A percentile compares a stretch with the other conserved stretches of the same genome.
These are phyloP conservation scores for Alternaria ethzedia DNA, from an alignment of 2,329 filamentous ascomycete genomes.

Conservation along the genomic window DNA sequence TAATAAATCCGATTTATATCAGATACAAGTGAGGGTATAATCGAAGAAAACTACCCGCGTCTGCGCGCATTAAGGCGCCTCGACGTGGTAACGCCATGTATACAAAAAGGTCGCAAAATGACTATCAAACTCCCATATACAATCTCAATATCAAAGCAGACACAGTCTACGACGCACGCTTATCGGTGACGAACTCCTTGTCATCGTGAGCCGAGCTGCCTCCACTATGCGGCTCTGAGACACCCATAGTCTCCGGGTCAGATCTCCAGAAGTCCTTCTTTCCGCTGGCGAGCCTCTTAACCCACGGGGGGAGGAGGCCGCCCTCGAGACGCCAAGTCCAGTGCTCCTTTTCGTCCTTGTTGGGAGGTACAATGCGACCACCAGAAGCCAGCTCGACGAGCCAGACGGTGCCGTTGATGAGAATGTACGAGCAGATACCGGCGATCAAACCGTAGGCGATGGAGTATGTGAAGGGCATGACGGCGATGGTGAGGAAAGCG, in stretches of 20 bases:
- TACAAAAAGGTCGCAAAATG: not conserved
- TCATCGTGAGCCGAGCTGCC: conserved; percentile 31
- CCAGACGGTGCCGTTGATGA: conserved; percentile 76
- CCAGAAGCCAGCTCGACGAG: conserved; percentile 69
- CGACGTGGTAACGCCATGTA: not conserved
- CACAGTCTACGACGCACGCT: conserved; percentile 27
- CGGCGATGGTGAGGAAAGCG: conserved; percentile 80
- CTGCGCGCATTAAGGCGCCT: not conserved
- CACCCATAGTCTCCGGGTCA: conserved; percentile 34
- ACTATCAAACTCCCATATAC: not conserved
- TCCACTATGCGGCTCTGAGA: conserved; percentile 34
- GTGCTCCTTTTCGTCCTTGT: conserved; percentile 77
- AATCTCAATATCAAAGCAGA: not conserved
- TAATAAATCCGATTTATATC: not conserved
- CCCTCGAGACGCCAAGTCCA: conserved; percentile 82
- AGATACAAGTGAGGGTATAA: conserved; percentile 19
- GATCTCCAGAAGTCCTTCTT: conserved; percentile 75
- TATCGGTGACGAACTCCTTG: conserved; percentile 34
- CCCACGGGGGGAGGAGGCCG: conserved; percentile 77
- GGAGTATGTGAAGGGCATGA: conserved; percentile 91
- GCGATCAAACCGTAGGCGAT: conserved; percentile 87
- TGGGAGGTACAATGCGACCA: conserved; percentile 74
- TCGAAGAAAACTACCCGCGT: not conserved
- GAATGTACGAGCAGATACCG: conserved; percentile 76
- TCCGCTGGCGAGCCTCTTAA: conserved; percentile 66